These are phyloP conservation scores for Ceratobasidium sp. DNA, from an alignment of 1,284 basidiomycete species.

Conservation along the genomic window DNA sequence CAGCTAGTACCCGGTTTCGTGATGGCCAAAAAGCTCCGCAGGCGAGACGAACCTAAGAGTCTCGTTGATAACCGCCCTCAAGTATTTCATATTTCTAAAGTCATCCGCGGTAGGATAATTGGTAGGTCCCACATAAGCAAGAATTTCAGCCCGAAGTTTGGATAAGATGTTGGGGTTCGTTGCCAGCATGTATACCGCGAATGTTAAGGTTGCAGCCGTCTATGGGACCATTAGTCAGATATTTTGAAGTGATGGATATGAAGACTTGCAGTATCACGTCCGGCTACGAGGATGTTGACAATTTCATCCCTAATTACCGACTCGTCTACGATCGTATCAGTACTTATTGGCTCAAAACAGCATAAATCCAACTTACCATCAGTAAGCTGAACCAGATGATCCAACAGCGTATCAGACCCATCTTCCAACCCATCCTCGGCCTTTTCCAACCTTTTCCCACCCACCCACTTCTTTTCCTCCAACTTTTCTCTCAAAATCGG, in stretches of 20 bases:
- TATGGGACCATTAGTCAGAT: constrained; percentile 49
- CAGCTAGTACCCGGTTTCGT: too few relatives aligned
- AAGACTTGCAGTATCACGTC: constrained; percentile 49
- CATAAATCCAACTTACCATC: constrained; percentile 27
- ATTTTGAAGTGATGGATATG: neutral
- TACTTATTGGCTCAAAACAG: too few relatives aligned
- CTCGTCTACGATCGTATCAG: constrained; percentile 35
- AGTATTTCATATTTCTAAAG: constrained; percentile 69
- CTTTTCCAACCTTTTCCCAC: constrained; percentile 42
- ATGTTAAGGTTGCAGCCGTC: constrained; percentile 68
- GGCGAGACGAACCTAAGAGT: constrained; percentile 46
- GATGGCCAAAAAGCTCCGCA: too few relatives aligned
- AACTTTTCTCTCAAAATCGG: constrained; percentile 70
- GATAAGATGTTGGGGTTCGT: constrained; percentile 61
- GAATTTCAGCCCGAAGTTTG: constrained; percentile 68
- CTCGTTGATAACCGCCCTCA: constrained; percentile 70
- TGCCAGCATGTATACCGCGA: constrained; percentile 68
- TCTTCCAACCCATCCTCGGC: neutral
- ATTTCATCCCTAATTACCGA: constrained; percentile 48
- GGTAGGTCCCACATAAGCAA: constrained; percentile 62
- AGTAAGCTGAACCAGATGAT: constrained; percentile 63
- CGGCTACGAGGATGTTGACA: constrained; percentile 50
- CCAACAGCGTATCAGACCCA: constrained; percentile 70
- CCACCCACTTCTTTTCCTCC: constrained; percentile 59
- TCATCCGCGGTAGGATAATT: constrained; percentile 67